Base-by-base conservation (phyloP, 1,139 yeast genomes). In the Pichia norvegensis region DNA sequence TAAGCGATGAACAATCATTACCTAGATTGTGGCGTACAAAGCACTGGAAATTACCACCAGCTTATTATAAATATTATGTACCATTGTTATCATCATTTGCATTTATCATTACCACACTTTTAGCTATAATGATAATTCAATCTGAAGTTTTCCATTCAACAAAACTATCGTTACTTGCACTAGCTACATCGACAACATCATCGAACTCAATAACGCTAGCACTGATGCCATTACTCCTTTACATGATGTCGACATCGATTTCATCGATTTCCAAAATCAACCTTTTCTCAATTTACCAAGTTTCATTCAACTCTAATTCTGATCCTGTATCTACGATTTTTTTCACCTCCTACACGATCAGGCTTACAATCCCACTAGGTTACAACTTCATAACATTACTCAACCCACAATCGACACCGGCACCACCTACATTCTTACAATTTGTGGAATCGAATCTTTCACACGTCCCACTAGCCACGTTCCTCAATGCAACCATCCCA, bases 61-160 rank as follows among this genome's bases (percentile, higher is more conserved):
- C 37, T 29, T 19, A 42, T 6, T 44, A 41, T 20, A 20, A 23
- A 17, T 48, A 46, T 38, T n/a, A 36, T 19, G 33, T 70, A 14
- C 88, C 92, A 0, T 47, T 63, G 13, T 48, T 70, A 4, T 71
- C 73, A 51, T 66, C 78, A 29, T 42, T 70, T 0, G 48, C 65
- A 23, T 68, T 78, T 0, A 40, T 65, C 0, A 42, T 67, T 3
- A 63, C 83, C 4, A 67, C 73, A 1, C 39, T 66, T 0, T 56
- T 82, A 20, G 77, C 90, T 0, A 63, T 78, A 14, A 60, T 78
- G 1, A 67, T 86, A 9, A 70, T 83, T 20, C 81, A 84, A 67
- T 81, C 92, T 17, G 95, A 86, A 60, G 68, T 83, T 41, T 71
- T 84, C 48, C 90, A 85, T 59, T 83, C 87, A 6, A 79, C 92